Base-by-base conservation (phyloP, 306 rosid genomes). In the Vicia faba region DNA sequence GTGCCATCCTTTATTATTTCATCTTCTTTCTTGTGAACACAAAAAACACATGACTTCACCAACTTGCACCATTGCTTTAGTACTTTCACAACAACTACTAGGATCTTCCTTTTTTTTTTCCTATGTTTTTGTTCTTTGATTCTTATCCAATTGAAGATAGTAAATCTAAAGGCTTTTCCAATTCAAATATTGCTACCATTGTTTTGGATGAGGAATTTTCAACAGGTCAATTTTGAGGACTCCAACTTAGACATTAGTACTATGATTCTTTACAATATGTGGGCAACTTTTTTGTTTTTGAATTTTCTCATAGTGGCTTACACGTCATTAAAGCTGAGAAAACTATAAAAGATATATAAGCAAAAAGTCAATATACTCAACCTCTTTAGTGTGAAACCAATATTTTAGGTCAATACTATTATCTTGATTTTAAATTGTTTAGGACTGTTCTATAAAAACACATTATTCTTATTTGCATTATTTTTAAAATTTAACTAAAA, bases 221-320 rank as follows among this genome's bases (percentile, higher is more conserved):
- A 40, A 33, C 29, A 0, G 41, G 82, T 78, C 82, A 71, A 78
- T 66, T 78, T 78, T 65, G 82, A 71, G 66, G 66, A 49, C 81
- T 71, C 72, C 76, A 64, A 70, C 19, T 70, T 28, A 15, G 8
- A 76, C 14, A 25, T 18, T 45, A 14, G 20, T 51, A 23, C 38
- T 11, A 16, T 41, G 23, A 56, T 57, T 70, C 67, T 28, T 29
- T 51, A 10, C 11, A 25, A 54, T 33, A 63, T 29, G 36, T 36
- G 26, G 9, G 19, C 38, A 41, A 20, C 66, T 54, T 54, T 15
- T 2, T 54, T 54, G 16, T 3, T 50, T 55, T 1, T 5, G 13
- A 38, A 64, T 51, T 54, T 54, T 69, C 23, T 53, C 11, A 13
- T 40, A 18, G 59, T 65, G 77, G 9, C 8, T 39, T 57, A 72